Conservation (phyloP, 2,329 filamentous ascomycete genomes). For the Pezicula rhizophila region DNA sequence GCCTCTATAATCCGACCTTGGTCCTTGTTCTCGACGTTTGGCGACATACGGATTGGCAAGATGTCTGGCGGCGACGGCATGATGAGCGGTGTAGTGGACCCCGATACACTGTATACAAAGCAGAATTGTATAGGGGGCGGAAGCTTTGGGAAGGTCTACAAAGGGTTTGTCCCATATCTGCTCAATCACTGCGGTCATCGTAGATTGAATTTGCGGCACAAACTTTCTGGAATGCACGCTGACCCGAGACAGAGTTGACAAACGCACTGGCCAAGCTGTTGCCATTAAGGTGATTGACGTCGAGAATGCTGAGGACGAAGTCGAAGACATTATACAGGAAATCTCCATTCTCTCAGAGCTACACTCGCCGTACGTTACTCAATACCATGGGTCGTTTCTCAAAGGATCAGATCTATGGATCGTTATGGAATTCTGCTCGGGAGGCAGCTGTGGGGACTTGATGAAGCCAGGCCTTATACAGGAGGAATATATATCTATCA, state of each 20-base stretch:
- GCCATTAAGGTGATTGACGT: slow-evolving; percentile 99
- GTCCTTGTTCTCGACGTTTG: too few relatives aligned
- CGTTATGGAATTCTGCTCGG: slow-evolving; percentile 98
- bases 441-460: slow-evolving; percentile 90
- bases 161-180: slow-evolving; percentile 58
- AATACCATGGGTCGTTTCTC: slow-evolving; percentile 95
- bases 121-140: slow-evolving; percentile 89
- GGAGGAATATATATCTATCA: slow-evolving; percentile 96
- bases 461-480: slow-evolving; percentile 89
- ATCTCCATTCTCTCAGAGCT: slow-evolving; percentile 96
- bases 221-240: slow-evolving; percentile 6
- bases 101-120: slow-evolving; percentile 88
- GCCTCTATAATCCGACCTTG: too few relatives aligned
- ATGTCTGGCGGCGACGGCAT: slow-evolving; percentile 25
- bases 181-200: background rate
- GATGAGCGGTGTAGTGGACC: slow-evolving; percentile 60
- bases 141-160: slow-evolving; percentile 98
- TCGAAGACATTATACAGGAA: slow-evolving; percentile 98
- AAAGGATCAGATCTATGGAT: slow-evolving; percentile 98
- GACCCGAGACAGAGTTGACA: slow-evolving; percentile 65
- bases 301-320: slow-evolving; percentile 97
- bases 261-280: slow-evolving; percentile 84
- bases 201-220: too few relatives aligned
- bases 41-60: slow-evolving; percentile 2
- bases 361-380: slow-evolving; percentile 92